phyloP scores from a whole-genome alignment of 768 basidiomycete species.

The Lactarius indigo region DNA sequence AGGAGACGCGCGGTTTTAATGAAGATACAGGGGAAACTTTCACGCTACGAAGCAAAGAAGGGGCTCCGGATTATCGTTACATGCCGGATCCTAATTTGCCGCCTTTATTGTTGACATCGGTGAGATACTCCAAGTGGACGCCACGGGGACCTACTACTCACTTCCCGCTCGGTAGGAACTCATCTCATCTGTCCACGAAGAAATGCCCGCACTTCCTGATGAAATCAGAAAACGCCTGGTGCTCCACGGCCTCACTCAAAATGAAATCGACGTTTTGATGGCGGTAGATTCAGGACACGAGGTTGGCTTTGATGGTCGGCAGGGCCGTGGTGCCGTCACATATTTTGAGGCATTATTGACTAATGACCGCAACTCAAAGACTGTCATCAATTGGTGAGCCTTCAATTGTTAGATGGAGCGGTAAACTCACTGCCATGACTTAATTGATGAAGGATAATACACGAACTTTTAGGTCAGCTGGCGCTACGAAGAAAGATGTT shows the following conservation, averaged over 20 bases:
- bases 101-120: constrained; percentile 56
- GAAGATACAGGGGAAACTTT: constrained; percentile 79
- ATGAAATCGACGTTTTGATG: constrained; percentile 75
- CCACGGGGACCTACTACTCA: constrained; percentile 2
- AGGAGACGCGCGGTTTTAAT: constrained; percentile 92
- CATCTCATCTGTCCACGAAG: constrained; percentile 46
- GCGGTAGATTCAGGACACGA: constrained; percentile 63
- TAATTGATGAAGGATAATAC: constrained; percentile 63
- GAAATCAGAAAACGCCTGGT: constrained; percentile 57
- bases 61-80: constrained; percentile 93
- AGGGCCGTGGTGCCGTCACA: constrained; percentile 51
- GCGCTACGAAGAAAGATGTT: constrained; percentile 55
- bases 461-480: constrained; percentile 82
- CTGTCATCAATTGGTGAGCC: constrained; percentile 80
- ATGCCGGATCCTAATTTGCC: constrained; percentile 98
- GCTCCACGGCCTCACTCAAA: constrained; percentile 48
- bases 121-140: constrained; percentile 29
- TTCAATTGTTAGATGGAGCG: not conserved
- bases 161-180: constrained; percentile 47
- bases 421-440: not conserved
- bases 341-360: constrained; percentile 83
- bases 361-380: constrained; percentile 55
- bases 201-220: constrained; percentile 76
- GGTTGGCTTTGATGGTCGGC: constrained; percentile 58
- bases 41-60: constrained; percentile 82